Base-by-base conservation (phyloP, 2,329 filamentous ascomycete genomes). In the Fusarium napiforme region DNA sequence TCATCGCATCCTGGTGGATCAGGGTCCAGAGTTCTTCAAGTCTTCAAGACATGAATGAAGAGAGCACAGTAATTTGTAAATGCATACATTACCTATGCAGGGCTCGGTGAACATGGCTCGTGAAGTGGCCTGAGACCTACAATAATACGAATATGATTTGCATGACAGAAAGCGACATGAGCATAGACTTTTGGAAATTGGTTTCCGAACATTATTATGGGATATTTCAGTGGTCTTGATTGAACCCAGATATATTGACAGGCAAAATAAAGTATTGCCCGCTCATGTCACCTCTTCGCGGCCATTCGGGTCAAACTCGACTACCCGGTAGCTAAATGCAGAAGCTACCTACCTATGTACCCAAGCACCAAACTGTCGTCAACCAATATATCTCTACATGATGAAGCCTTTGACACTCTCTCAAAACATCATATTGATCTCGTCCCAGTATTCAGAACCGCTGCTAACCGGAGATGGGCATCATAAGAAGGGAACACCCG, bases 1-100 rank as follows among this genome's bases (percentile, higher is more conserved):
- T 73, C 71, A 62, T 63, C 40, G 68, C 71, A 64, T 65, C 50
- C 43, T 64, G 49, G 71, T 72, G 71, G 60, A 72, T 67, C 67
- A 74, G 62, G 71, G 71, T 73, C 49, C 57, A 66, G 37, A 63
- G 50, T 52, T 60, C 34, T 57, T 52, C 53, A 55, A 50, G 23
- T 57, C 30, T 57, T 47, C 47, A 50, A 59, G 23, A 59, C 42
- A 50, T 43, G 53, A 40, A 59, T 40, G 43, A 40, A 43, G 32
- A 61, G 55, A 56, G 46, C 18, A 37, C 9, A 19, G 36, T 37
- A 37, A 19, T 37, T 19, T 37, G 36, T 34, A 58, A 47, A 52
- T 46, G 43, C 50, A 57, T 43, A 74, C 49, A 73, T 73, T 60
- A 23, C 23, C 23, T 4, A 70, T 73, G 71, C 61, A 73, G 70